Conservation (phyloP, 2,329 filamentous ascomycete genomes). For the Aspergillus sp. region DNA sequence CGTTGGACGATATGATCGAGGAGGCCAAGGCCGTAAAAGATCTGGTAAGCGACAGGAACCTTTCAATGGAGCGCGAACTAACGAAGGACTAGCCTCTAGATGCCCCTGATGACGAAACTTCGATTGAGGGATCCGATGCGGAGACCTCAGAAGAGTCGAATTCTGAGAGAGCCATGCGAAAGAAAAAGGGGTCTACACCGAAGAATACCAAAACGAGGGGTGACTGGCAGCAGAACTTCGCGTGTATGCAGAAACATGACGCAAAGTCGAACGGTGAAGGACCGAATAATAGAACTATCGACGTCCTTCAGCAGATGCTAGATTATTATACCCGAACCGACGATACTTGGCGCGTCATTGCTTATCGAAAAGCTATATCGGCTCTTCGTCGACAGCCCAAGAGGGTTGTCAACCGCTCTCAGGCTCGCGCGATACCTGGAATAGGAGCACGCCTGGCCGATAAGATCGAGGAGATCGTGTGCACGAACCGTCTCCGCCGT, state of each 20-base stretch:
- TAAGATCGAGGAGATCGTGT: conserved; percentile 87
- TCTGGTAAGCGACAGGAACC: conserved; percentile 41
- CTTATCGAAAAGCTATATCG: conserved; percentile 76
- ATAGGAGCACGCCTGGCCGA: conserved; percentile 72
- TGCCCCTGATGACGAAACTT: conserved; percentile 23
- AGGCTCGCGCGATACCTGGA: conserved; percentile 66
- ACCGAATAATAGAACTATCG: conserved; percentile 74
- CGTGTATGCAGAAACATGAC: conserved; percentile 60
- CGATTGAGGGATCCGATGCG: conserved; percentile 10
- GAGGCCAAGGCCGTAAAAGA: conserved; percentile 61
- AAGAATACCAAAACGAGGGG: conserved; percentile 9
- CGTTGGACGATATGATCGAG: conserved; percentile 64
- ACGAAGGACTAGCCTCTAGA: conserved; percentile 35
- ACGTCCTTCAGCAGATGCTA: conserved; percentile 74
- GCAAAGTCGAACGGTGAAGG: conserved; percentile 49
- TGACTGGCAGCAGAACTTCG: conserved; percentile 48
- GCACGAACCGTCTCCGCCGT: conserved; percentile 68
- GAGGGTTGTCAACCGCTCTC: conserved; percentile 66
- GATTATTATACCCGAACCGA: conserved; percentile 72
- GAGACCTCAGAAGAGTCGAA: conserved; percentile 18
- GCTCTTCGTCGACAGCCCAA: conserved; percentile 65
- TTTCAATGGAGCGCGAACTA: not conserved
- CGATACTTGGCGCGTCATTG: conserved; percentile 72
- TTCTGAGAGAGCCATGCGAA: conserved; percentile 12
- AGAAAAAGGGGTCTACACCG: conserved; percentile 10